A percentile compares a stretch with the other conserved stretches of the same genome.
phyloP scores from a whole-genome alignment of 1,139 yeast genomes.

The Candida tropicalis region DNA sequence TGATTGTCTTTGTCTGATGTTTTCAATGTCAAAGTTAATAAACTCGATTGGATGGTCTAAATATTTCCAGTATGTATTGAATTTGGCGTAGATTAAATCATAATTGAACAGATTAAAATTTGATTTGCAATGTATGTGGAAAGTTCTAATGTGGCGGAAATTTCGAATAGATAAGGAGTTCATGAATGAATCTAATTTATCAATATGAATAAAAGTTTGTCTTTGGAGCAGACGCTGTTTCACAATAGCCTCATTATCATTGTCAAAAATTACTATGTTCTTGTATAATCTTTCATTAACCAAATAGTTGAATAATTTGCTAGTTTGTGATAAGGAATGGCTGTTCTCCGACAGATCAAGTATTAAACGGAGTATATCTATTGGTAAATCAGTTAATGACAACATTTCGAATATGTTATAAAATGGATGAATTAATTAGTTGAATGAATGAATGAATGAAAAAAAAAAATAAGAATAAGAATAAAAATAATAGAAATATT shows the following conservation, averaged over 20 bases:
- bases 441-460: neutral
- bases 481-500: no score
- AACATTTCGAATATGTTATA: neutral
- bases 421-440: neutral
- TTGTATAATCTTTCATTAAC: constrained; percentile 14
- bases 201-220: constrained; percentile 15
- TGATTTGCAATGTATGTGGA: constrained; percentile 18
- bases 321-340: constrained; percentile 12
- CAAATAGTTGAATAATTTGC: constrained; percentile 9
- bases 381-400: constrained; percentile 1
- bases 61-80: constrained; percentile 13
- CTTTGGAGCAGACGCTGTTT: neutral
- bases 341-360: neutral
- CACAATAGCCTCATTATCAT: constrained; percentile 14
- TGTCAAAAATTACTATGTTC: constrained; percentile 15
- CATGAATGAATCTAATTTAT: constrained; percentile 10
- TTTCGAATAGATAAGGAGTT: constrained; percentile 10
- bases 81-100: constrained; percentile 11
- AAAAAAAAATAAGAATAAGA: neutral
- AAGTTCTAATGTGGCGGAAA: constrained; percentile 14
- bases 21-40: constrained; percentile 17
- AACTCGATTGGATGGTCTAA: constrained; percentile 16
- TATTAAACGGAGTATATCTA: neutral
- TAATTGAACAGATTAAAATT: constrained; percentile 16
- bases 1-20: constrained; percentile 16